These are phyloP conservation scores for Rhododendron simsii DNA, from an alignment of 148 eudicot species.

Conservation along the genomic window DNA sequence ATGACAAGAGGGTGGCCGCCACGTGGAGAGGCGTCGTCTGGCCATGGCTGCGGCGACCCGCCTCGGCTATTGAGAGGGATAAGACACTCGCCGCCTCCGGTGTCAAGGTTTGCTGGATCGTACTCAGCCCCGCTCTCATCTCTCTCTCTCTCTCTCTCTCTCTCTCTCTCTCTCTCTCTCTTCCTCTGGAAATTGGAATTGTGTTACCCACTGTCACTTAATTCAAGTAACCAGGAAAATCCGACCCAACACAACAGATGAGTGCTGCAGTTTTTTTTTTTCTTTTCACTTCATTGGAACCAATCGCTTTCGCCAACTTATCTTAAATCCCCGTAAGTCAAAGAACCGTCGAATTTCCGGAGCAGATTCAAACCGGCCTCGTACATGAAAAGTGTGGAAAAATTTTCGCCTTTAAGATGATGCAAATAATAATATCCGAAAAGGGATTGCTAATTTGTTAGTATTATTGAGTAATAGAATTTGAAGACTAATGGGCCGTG, in stretches of 20 bases:
- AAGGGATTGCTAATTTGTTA: no score
- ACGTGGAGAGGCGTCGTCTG: slow-evolving; percentile 95
- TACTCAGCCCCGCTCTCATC: slow-evolving; percentile 84
- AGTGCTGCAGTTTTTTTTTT: not conserved
- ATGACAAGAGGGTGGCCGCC: slow-evolving; percentile 68
- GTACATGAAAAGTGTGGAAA: slow-evolving; percentile 11
- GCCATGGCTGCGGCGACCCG: slow-evolving; percentile 75
- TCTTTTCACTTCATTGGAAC: not conserved
- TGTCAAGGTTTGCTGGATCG: slow-evolving; percentile 91
- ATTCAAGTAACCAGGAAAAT: not conserved
- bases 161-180: not conserved
- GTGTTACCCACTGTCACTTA: not conserved
- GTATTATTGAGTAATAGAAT: no score
- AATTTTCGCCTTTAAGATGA: slow-evolving; percentile 4
- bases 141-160: not conserved
- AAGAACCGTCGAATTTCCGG: slow-evolving; percentile 19
- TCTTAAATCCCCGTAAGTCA: slow-evolving; percentile 13
- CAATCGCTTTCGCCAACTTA: not conserved
- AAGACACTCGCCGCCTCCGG: slow-evolving; percentile 73
- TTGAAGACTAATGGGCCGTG: no score
- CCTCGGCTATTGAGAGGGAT: slow-evolving; percentile 80
- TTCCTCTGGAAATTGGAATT: not conserved
- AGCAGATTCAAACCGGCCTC: slow-evolving; percentile 40
- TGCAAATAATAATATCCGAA: no score
- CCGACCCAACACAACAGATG: not conserved